Evolutionary conservation across 306 rosid species (phyloP).

Genomic region (Lathyrus sativus): DNA sequence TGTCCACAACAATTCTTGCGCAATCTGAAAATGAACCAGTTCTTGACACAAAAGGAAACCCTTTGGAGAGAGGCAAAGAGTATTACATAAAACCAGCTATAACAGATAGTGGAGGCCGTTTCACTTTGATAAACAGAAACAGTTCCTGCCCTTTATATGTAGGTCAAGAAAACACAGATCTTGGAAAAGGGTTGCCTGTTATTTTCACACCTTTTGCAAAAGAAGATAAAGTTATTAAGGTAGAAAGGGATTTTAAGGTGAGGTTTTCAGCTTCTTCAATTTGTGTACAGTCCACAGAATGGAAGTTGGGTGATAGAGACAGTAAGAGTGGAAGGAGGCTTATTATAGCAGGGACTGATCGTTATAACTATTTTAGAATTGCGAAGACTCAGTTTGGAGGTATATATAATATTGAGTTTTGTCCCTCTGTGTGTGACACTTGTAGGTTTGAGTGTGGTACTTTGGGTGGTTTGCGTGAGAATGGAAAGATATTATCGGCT

Average conservation of each 20-base stretch:
- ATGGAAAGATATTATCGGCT: constrained; percentile 54
- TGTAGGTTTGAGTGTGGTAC: constrained; percentile 53
- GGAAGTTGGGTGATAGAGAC: constrained; percentile 47
- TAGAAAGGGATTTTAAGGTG: constrained; percentile 44
- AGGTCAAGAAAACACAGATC: constrained; percentile 50
- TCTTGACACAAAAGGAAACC: constrained; percentile 49
- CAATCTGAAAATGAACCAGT: constrained; percentile 39
- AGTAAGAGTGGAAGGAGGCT: constrained; percentile 43
- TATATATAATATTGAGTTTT: constrained; percentile 49
- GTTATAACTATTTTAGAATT: constrained; percentile 44
- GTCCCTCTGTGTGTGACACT: constrained; percentile 53
- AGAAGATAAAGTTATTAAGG: constrained; percentile 41
- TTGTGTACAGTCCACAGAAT: constrained; percentile 41
- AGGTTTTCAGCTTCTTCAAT: constrained; percentile 34
- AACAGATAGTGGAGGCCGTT: constrained; percentile 57
- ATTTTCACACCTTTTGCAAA: constrained; percentile 47
- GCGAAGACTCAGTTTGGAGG: not conserved
- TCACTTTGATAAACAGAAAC: constrained; percentile 47
- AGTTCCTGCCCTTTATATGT: constrained; percentile 45
- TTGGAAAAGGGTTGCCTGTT: constrained; percentile 34
- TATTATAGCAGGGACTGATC: constrained; percentile 12
- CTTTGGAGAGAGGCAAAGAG: constrained; percentile 45
- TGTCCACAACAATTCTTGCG: constrained; percentile 37
- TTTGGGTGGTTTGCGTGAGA: constrained; percentile 45
- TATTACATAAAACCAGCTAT: constrained; percentile 68